Evolutionary conservation across 2,329 filamentous ascomycete species (phyloP).

Genomic region (Coleophoma crateriformis): DNA sequence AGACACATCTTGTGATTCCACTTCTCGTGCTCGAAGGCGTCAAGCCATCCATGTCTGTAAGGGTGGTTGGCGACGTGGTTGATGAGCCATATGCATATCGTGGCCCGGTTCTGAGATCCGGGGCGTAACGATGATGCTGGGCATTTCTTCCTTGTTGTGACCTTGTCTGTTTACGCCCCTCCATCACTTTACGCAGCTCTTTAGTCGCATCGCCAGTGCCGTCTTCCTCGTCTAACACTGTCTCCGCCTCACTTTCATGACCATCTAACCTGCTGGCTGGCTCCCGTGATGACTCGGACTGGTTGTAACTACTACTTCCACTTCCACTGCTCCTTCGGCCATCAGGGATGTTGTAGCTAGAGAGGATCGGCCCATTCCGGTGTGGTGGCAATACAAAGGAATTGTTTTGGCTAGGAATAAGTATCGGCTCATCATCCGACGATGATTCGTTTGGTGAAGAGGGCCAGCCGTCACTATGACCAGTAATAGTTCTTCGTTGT

Average conservation of each 20-base stretch:
- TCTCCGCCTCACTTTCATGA: conserved; percentile 54
- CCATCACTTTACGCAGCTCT: conserved; percentile 50
- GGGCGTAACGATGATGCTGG: conserved; percentile 15
- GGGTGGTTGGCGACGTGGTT: conserved; percentile 36
- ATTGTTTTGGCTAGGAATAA: conserved; percentile 54
- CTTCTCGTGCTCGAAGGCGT: conserved; percentile 34
- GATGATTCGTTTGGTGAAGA: conserved; percentile 46
- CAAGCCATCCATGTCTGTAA: conserved; percentile 39
- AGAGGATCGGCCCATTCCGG: conserved; percentile 16
- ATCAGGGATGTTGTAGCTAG: conserved; percentile 12
- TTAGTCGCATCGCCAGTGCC: conserved; percentile 51
- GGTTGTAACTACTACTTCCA: conserved; percentile 20
- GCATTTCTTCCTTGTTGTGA: conserved; percentile 15
- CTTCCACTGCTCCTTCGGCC: conserved; percentile 15
- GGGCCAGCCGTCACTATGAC: conserved; percentile 31
- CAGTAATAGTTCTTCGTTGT: conserved; percentile 10
- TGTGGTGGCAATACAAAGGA: conserved; percentile 38
- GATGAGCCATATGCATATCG: conserved; percentile 19
- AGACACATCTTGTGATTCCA: conserved; percentile 48
- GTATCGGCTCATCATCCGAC: conserved; percentile 58
- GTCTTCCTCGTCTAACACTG: conserved; percentile 42
- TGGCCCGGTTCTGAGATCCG: conserved; percentile 11
- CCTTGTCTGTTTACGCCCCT: conserved; percentile 17
- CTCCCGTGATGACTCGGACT: conserved; percentile 23
- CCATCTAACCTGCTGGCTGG: conserved; percentile 16